Percentiles rank a stretch among this genome's conserved stretches.
Conservation (phyloP, 2,329 filamentous ascomycete species). For the Alternaria triticimaculans region DNA sequence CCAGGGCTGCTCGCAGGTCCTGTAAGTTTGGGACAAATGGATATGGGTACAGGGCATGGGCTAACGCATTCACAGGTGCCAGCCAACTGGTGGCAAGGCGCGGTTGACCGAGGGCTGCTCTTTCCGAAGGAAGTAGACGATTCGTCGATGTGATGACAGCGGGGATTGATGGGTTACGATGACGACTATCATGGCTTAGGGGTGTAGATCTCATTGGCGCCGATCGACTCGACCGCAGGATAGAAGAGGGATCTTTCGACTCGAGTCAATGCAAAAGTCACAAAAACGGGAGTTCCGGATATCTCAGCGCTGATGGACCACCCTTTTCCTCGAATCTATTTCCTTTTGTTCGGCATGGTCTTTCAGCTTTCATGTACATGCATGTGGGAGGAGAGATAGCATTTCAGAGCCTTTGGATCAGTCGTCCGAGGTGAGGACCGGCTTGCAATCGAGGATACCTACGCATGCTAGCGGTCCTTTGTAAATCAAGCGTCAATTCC, state of each 20-base stretch:
- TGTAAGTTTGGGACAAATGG: conserved; percentile 52
- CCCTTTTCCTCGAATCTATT: conserved; percentile 47
- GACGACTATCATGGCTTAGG: conserved; percentile 48
- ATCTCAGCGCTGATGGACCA: conserved; percentile 52
- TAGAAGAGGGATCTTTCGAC: conserved; percentile 54
- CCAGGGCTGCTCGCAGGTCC: conserved; percentile 96
- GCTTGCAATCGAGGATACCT: conserved; percentile 57
- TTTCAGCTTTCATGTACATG: conserved; percentile 51
- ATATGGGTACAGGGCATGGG: conserved; percentile 10
- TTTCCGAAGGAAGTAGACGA: conserved; percentile 98
- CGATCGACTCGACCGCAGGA: conserved; percentile 51
- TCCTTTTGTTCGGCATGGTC: conserved; percentile 49
- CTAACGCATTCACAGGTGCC: conserved; percentile 65
- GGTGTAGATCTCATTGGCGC: conserved; percentile 50
- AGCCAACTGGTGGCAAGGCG: conserved; percentile 99
- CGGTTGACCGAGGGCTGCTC: conserved; percentile 99
- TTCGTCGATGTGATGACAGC: conserved; percentile 30
- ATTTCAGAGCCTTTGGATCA: conserved; percentile 49
- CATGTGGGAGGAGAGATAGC: conserved; percentile 53
- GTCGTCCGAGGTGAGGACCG: conserved; percentile 49
- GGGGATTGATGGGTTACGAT: conserved; percentile 47
- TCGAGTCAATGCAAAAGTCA: conserved; percentile 50
- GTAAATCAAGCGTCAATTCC: conserved; percentile 49
- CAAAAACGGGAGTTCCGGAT: conserved; percentile 54
- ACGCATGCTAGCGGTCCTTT: conserved; percentile 52